Percentiles rank a stretch among this genome's conserved stretches.
phyloP scores from a whole-genome alignment of 140 eudicot genomes.

The Bidens hawaiensis region DNA sequence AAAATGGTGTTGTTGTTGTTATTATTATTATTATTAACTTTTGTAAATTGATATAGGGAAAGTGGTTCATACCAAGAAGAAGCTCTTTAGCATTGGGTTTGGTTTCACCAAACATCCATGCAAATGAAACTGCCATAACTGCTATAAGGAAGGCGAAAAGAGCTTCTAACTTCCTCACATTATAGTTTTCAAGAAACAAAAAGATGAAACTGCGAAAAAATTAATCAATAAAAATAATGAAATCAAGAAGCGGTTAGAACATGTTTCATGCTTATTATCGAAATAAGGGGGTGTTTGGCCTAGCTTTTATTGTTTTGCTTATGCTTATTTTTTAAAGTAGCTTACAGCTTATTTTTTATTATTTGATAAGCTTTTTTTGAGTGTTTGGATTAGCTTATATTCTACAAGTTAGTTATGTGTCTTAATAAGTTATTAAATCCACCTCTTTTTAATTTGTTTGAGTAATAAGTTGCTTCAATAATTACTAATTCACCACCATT shows the following conservation, averaged over 20 bases:
- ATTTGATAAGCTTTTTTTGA: no score
- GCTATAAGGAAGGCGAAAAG: conserved; percentile 89
- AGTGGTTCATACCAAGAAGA: conserved; percentile 50
- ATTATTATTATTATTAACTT: background rate
- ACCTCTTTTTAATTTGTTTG: no score
- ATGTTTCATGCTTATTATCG: background rate
- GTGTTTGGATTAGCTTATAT: no score
- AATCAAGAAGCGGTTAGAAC: background rate
- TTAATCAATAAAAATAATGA: background rate
- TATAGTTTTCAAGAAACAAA: conserved; percentile 85
- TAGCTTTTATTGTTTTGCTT: no score
- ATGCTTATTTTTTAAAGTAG: no score
- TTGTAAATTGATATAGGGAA: background rate
- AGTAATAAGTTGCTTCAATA: no score
- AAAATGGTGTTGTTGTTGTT: background rate
- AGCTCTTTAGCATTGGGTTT: conserved; percentile 81
- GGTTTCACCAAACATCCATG: conserved; percentile 97
- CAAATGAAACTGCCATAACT: conserved; percentile 83
- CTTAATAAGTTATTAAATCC: no score
- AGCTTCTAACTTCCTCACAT: conserved; percentile 91
- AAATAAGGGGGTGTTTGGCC: no score
- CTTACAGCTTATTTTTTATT: no score
- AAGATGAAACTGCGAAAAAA: conserved; percentile 68
- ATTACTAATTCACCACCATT: no score
- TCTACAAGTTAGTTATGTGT: no score